Evolutionary conservation across 2,329 filamentous ascomycete species (phyloP), one percentile per base, ranked within the genome.

Genomic region (Fusarium sp.): DNA sequence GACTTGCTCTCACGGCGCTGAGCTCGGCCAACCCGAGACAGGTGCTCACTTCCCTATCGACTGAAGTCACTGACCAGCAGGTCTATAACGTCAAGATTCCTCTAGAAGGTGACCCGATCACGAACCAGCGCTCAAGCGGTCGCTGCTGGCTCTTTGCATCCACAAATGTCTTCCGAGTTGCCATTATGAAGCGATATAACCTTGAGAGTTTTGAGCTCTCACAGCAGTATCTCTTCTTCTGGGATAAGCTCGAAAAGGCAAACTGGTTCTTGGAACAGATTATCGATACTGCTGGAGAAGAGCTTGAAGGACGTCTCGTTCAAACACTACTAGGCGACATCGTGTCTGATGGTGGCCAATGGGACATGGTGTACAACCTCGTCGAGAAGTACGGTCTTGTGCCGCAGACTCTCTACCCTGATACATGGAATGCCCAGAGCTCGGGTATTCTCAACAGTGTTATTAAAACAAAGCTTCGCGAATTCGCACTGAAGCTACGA

Each of bases 71-170:
- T 42, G 92, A 96, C 78, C 91, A 89, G 59, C 94, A 97, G 60
- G 87, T 92, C 68, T 97, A 94, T 89, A 97, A 95, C 78, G 82
- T 94, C 79, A 90, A 90, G 79, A 94, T 97, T 66, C 92, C 93
- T 0, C 86, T 93, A 59, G 94, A 97, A 80, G 94, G 94, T 52
- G 87, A 86, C 0, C 94, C 94, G 1, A 91, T 97, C 69, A 97
- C 94, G 1, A 95, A 97, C 80, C 94, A 97, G 83, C 87, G 91
- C 37, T 88, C 88, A 11, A 94, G 92, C 4, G 94, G 94, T 11
- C 87, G 94, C 70, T 97, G 94, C 85, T 97, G 94, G 94, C 88
- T 97, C 69, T 97, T 97, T 75, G 94, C 94, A 2, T 90, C 92
- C 7, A 96, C 93, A n/a, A 97, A 97, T 75, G 91, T 97, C 60